Percentiles rank a stretch among this genome's conserved stretches.
phyloP scores from a whole-genome alignment of 129 eudicot genomes.

The Gnaphalium uliginosum region DNA sequence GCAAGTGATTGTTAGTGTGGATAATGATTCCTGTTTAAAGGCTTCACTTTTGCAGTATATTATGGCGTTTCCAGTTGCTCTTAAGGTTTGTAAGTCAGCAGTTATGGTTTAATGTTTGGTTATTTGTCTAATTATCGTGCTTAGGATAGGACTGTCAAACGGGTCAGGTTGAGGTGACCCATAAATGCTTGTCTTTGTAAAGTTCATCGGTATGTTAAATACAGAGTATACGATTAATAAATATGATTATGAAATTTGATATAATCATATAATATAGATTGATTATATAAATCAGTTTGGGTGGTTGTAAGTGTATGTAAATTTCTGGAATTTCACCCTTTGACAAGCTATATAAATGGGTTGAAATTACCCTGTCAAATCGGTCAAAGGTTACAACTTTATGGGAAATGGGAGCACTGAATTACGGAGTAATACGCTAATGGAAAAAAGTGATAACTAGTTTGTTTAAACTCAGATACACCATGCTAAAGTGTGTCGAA shows the following conservation, averaged over 20 bases:
- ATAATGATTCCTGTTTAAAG: slow-evolving; percentile 47
- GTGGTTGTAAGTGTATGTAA: not conserved
- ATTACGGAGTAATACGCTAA: not conserved
- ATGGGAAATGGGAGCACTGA: not conserved
- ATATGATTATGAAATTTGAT: too few species aligned
- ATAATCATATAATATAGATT: not conserved
- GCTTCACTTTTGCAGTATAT: slow-evolving; percentile 78
- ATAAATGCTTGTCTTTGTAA: too few species aligned
- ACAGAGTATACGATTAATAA: too few species aligned
- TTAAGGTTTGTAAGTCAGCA: slow-evolving; percentile 57
- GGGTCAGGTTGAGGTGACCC: not conserved
- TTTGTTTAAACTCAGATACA: not conserved
- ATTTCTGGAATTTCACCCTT: not conserved
- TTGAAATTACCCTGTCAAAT: not conserved
- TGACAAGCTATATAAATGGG: not conserved
- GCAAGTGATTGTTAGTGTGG: slow-evolving; percentile 82
- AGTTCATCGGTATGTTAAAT: too few species aligned
- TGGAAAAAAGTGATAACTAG: not conserved
- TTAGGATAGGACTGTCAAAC: not conserved
- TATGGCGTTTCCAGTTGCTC: slow-evolving; percentile 88
- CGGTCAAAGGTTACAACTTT: not conserved
- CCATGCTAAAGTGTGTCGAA: not conserved
- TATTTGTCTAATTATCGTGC: not conserved
- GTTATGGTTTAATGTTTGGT: not conserved
- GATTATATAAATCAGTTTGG: not conserved